These are phyloP conservation scores for Penicillium pulvis DNA, from an alignment of 495 filamentous ascomycete species.

Conservation along the genomic window DNA sequence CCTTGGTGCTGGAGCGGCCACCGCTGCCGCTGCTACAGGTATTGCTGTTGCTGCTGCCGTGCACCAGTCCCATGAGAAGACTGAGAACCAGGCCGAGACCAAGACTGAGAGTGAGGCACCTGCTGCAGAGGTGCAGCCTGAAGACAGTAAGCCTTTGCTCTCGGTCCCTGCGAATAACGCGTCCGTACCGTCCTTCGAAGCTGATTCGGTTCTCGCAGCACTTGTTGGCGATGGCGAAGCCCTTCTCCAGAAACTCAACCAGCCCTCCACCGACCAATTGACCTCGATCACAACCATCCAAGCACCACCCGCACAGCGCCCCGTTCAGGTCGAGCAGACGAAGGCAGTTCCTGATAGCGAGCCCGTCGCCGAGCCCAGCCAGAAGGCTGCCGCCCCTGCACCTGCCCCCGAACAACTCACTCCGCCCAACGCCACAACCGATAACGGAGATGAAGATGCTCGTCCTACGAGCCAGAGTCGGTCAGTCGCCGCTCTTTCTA, in stretches of 20 bases:
- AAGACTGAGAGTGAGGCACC: slow-evolving; percentile 21
- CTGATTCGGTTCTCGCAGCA: slow-evolving; percentile 42
- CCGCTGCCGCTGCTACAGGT: slow-evolving; percentile 27
- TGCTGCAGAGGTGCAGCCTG: slow-evolving; percentile 21
- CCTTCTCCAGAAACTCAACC: slow-evolving; percentile 36
- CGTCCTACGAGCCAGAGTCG: slow-evolving; percentile 46
- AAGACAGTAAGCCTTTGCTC: slow-evolving; percentile 33
- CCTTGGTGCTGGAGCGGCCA: slow-evolving; percentile 31
- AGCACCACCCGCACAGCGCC: slow-evolving; percentile 10
- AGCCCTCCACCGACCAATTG: slow-evolving; percentile 37
- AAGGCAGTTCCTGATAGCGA: slow-evolving; percentile 19
- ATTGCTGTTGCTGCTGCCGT: slow-evolving; percentile 22
- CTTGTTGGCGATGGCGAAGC: slow-evolving; percentile 43
- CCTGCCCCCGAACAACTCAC: slow-evolving; percentile 14
- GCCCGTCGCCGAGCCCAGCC: slow-evolving; percentile 19
- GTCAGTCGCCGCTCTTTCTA: slow-evolving; percentile 49
- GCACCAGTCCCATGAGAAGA: slow-evolving; percentile 16
- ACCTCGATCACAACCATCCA: slow-evolving; percentile 17
- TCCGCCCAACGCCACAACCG: slow-evolving; percentile 14
- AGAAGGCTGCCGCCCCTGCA: slow-evolving; percentile 1
- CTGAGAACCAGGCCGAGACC: slow-evolving; percentile 16
- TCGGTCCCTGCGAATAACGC: slow-evolving; percentile 18
- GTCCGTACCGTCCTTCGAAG: slow-evolving; percentile 33
- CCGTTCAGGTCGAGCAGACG: slow-evolving; percentile 18
- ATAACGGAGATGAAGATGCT: slow-evolving; percentile 37